phyloP scores from a whole-genome alignment of 2,329 filamentous ascomycete genomes.

The Monascus ruber region DNA sequence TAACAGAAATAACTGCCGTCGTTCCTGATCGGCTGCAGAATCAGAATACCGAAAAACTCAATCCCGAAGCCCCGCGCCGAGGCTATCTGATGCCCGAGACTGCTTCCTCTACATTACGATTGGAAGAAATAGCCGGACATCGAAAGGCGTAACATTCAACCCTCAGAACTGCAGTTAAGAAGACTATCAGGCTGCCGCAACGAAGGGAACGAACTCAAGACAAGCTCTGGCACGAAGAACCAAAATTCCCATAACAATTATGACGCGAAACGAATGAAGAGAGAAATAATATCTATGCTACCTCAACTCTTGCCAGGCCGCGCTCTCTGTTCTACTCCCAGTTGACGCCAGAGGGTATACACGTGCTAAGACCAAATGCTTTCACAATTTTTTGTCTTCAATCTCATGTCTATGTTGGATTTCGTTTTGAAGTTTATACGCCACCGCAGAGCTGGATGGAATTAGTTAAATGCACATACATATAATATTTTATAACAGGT shows the following conservation, averaged over 20 bases:
- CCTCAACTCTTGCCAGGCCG: slow-evolving; percentile 24
- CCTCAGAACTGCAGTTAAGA: too few species aligned
- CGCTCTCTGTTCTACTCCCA: slow-evolving; percentile 24
- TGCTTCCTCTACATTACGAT: too few species aligned
- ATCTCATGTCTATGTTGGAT: slow-evolving; percentile 2
- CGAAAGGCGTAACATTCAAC: too few species aligned
- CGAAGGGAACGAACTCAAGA: slow-evolving; percentile 10
- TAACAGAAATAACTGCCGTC: too few species aligned
- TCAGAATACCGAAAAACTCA: too few species aligned
- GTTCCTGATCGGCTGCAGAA: too few species aligned
- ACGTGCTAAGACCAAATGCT: slow-evolving; percentile 24
- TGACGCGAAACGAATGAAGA: slow-evolving; percentile 7
- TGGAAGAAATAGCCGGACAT: too few species aligned
- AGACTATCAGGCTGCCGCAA: neutral
- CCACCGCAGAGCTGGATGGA: slow-evolving; percentile 27
- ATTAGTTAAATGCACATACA: neutral
- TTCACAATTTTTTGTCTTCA: slow-evolving; percentile 9
- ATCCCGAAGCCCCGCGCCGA: too few species aligned
- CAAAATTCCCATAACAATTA: neutral
- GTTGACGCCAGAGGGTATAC: slow-evolving; percentile 31
- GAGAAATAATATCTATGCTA: slow-evolving; percentile 17
- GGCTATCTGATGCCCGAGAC: too few species aligned
- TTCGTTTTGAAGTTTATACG: slow-evolving; percentile 16
- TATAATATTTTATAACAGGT: too few species aligned
- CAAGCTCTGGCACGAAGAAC: neutral